Conservation (phyloP, 2,329 filamentous ascomycete species). For the Hysterium pulicare region DNA sequence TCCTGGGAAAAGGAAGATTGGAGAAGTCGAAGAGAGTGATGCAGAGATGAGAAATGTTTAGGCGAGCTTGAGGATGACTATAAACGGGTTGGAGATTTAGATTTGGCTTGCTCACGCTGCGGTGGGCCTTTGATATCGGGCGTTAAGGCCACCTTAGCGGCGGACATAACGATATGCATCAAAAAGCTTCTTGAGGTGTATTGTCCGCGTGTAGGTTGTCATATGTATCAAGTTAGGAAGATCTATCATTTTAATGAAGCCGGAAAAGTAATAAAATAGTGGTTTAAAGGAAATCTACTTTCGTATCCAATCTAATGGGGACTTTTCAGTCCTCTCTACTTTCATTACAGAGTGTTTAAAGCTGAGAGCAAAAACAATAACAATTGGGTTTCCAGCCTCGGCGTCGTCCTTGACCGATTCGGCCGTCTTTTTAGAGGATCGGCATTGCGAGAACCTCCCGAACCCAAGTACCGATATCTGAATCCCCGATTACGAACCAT, state of each 20-base stretch:
- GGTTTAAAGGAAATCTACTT: no score
- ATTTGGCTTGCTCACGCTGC: constrained; percentile 27
- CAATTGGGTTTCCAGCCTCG: no score
- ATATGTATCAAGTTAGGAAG: background rate
- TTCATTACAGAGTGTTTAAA: no score
- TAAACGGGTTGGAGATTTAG: constrained; percentile 8
- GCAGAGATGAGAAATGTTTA: constrained; percentile 28
- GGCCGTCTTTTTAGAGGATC: no score
- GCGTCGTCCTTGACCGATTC: no score
- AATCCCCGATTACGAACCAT: background rate
- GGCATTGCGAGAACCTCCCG: no score
- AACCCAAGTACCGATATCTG: no score
- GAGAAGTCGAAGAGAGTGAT: constrained; percentile 24
- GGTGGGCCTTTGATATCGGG: constrained; percentile 6
- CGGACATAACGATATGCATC: background rate
- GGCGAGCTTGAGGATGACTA: constrained; percentile 6
- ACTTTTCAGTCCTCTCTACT: no score
- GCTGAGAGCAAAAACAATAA: no score
- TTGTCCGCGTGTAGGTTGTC: background rate
- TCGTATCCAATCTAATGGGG: no score
- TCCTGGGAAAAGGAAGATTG: constrained; percentile 35
- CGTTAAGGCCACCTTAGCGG: background rate
- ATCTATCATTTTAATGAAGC: no score
- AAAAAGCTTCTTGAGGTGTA: background rate
- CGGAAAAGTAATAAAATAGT: no score